Evolutionary conservation across 1,284 basidiomycete genomes (phyloP).

Genomic region (Polyporus tsugae): DNA sequence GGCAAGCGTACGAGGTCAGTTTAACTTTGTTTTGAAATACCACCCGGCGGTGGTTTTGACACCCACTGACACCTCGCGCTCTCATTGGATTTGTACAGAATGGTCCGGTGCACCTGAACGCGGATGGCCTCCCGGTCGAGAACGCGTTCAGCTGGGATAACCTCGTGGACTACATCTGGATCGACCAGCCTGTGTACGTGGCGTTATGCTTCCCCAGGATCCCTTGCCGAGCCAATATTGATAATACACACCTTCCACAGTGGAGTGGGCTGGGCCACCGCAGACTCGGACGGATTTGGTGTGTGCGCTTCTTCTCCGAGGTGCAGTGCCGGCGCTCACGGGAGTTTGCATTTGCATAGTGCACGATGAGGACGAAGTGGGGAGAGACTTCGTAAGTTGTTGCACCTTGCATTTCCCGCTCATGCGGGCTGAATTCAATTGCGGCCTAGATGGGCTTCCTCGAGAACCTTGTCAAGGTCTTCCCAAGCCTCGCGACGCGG

Average conservation of each 20-base stretch:
- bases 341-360: slow-evolving; percentile 48
- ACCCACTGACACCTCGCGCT: neutral
- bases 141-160: slow-evolving; percentile 68
- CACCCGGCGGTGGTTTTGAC: neutral
- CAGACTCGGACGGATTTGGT: slow-evolving; percentile 52
- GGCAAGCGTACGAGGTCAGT: slow-evolving; percentile 68
- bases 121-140: slow-evolving; percentile 54
- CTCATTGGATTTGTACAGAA: slow-evolving; percentile 52
- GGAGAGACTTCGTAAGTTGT: slow-evolving; percentile 67
- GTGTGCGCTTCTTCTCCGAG: slow-evolving; percentile 4
- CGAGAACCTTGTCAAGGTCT: slow-evolving; percentile 42
- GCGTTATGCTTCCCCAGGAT: neutral
- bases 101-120: slow-evolving; percentile 66
- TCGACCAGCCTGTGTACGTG: slow-evolving; percentile 71
- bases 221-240: neutral
- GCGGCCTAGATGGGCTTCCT: slow-evolving; percentile 38
- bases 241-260: slow-evolving; percentile 33
- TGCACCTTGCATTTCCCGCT: neutral
- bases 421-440: neutral
- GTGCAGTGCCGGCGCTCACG: neutral
- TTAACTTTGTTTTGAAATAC: neutral
- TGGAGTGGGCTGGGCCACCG: slow-evolving; percentile 72
- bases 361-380: slow-evolving; percentile 72
- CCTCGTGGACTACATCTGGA: slow-evolving; percentile 73
- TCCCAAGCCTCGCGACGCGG: slow-evolving; percentile 42